Base-by-base conservation (phyloP, 805 yeast species). In the Lachancea nothofagi region DNA sequence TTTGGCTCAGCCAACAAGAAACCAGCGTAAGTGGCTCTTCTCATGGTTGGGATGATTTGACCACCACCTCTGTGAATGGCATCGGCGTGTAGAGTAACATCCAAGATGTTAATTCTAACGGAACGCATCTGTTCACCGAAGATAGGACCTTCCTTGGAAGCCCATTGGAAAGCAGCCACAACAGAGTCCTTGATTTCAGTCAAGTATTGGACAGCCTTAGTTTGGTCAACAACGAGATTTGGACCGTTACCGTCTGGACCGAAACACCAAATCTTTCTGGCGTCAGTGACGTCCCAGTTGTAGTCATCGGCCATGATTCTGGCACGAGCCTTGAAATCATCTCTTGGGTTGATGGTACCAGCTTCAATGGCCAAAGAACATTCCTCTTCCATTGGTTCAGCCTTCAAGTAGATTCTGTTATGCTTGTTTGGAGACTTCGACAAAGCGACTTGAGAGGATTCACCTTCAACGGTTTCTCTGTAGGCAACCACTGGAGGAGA, bases 11-110 rank as follows among this genome's bases (percentile, higher is more conserved):
- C 97, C 70, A 90, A 80, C 68, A 90, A 81, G 82, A 89, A 78
- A 62, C 97, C 87, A 67, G 97, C 98, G 78, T 85, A 93, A 57
- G 97, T 87, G 61, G 81, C 97, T 80, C 97, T 89, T 83, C 97
- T 89, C 97, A 93, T 90, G 73, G 98, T 90, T 75, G 97, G 97
- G 75, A 93, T 88, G 72, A 90, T 81, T 80, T 90, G 98, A 76
- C 97, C 98, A 77, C 95, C 96, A 81, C 97, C 97, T 85, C 98
- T 89, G 85, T 90, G 98, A 75, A 90, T 90, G 74, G 98, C 96
- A 85, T 90, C 98, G 69, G 97, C 96, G 75, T 90, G 98, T 73
- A 90, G 79, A 60, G 96, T 89, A 67, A 90, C 98, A 82, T 90
- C 98, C 77, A 90, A 79, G 67, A 90, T 84, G 95, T 90, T 90